A percentile compares a stretch with the other conserved stretches of the same genome.
These are phyloP conservation scores for Botrytis tulipae DNA, from an alignment of 2,329 filamentous ascomycete species.

Conservation along the genomic window DNA sequence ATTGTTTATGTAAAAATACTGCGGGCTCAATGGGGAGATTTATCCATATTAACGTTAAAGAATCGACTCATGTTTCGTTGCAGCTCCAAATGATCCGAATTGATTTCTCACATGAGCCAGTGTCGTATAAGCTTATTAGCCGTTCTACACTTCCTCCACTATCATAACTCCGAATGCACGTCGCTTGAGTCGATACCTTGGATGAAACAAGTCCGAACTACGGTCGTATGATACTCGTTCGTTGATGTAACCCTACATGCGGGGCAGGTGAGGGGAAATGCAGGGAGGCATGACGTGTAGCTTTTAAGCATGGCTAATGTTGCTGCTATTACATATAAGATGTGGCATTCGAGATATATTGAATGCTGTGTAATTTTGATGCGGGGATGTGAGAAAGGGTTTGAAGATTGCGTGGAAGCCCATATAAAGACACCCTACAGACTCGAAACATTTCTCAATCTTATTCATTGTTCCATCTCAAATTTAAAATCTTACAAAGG, in stretches of 20 bases:
- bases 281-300: neutral
- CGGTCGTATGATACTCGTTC: neutral
- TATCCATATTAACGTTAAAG: neutral
- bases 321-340: neutral
- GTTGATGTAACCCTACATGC: neutral
- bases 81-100: neutral
- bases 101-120: neutral
- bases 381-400: neutral
- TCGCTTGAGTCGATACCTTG: neutral
- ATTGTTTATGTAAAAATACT: accelerated
- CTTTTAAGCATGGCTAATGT: neutral
- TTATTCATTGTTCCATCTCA: neutral
- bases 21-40: neutral
- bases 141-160: neutral
- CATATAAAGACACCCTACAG: neutral
- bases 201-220: too few species aligned
- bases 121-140: neutral
- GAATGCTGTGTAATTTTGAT: neutral
- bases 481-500: neutral
- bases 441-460: neutral
- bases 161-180: accelerated
- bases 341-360: neutral
- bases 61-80: neutral
- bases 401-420: neutral
- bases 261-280: neutral